phyloP scores from a whole-genome alignment of 768 basidiomycete species.

The Hortiboletus campestris region DNA sequence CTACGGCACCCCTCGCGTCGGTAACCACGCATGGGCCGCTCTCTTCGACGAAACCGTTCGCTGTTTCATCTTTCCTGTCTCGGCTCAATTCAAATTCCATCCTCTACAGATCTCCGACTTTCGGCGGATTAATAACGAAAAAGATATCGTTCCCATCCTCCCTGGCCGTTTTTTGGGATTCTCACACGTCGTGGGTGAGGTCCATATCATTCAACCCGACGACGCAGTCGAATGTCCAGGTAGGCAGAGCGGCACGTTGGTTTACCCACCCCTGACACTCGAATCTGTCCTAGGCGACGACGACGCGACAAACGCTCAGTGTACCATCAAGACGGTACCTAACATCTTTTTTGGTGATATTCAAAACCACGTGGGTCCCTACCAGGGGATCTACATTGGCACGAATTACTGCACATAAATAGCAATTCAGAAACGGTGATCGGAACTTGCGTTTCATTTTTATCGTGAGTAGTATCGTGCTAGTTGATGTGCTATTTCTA shows the following conservation, averaged over 20 bases:
- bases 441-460: constrained; percentile 1
- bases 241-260: constrained; percentile 3
- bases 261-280: neutral
- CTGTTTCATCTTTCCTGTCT: neutral
- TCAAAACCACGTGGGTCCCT: constrained; percentile 56
- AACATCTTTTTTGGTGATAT: constrained; percentile 50
- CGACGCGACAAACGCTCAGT: constrained; percentile 51
- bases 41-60: constrained; percentile 27
- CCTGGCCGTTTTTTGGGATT: constrained; percentile 52
- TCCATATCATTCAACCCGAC: constrained; percentile 40
- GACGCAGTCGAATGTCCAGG: constrained; percentile 44
- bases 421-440: neutral
- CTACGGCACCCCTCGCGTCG: constrained; percentile 31
- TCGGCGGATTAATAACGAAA: constrained; percentile 30
- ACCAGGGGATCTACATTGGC: constrained; percentile 55
- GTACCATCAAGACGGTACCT: constrained; percentile 54
- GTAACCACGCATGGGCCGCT: constrained; percentile 28
- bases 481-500: neutral
- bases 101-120: constrained; percentile 22
- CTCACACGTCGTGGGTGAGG: constrained; percentile 38
- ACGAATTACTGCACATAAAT: constrained; percentile 39
- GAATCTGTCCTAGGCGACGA: constrained; percentile 42
- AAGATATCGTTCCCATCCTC: constrained; percentile 55
- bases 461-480: neutral
- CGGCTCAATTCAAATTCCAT: too few relatives aligned